Base-by-base conservation (phyloP, 169 alveolate genomes). In the Plasmodium yoelii region DNA sequence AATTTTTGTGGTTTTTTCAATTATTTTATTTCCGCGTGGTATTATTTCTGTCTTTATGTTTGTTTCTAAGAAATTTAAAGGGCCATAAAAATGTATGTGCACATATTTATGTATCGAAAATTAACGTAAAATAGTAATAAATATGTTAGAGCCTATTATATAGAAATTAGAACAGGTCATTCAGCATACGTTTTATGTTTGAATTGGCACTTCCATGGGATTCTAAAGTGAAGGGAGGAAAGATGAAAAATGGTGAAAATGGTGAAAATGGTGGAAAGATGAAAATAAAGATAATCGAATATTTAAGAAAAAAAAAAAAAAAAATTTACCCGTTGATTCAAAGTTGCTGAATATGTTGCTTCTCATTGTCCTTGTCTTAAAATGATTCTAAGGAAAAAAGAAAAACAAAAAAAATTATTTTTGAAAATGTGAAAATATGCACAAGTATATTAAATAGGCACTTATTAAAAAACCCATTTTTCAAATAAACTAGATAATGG, bases 1-100 rank as follows among this genome's bases (percentile, higher is more conserved):
- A 65, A 67, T 80, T 46, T 80, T 80, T 7, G 90, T 80, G 15
- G 90, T 80, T 60, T 80, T 80, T 46, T 80, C 90, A 26, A 80
- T 67, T 26, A 80, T 80, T 80, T 80, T 80, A 18, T 80, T 80
- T 26, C 90, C 90, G 1, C 82, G 5, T 5, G 90, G 90, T 39
- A 80, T 80, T 12, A 80, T 80, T 56, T 80, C 90, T 9, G 84
- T 80, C 55, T 80, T 80, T 65, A 80, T 80, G 47, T 80, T 80
- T 46, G 90, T 80, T 49, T 80, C 90, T 80, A 63, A 46, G 39
- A 68, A 80, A 9, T 0, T 13, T 64, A 34, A 34, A 34, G 6
- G 7, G 42, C 7, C 42, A 34, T 3, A 34, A 34, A 28, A 34
- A 34, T n/a, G n/a, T n/a, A 28, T 28, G 39, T 28, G 7, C 0